phyloP scores from a whole-genome alignment of 2,329 filamentous ascomycete genomes.

The Colletotrichum tanaceti region DNA sequence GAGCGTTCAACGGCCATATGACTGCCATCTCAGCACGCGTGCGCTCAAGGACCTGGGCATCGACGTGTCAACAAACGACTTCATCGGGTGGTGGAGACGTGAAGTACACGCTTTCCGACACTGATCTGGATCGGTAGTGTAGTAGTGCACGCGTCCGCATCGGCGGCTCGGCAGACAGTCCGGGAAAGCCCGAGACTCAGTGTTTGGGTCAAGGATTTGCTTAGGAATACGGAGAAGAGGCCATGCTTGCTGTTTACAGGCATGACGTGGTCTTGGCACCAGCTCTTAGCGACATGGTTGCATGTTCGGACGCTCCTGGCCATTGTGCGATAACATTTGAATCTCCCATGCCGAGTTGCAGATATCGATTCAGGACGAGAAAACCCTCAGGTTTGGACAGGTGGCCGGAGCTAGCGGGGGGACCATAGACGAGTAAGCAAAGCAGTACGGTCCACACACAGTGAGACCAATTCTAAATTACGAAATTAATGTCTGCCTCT shows the following conservation, averaged over 20 bases:
- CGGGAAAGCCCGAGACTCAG: background rate
- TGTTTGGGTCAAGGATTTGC: too few relatives aligned
- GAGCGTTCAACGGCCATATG: constrained; percentile 82
- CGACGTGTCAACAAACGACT: constrained; percentile 78
- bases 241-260: background rate
- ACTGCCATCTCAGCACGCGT: constrained; percentile 86
- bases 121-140: constrained; percentile 47
- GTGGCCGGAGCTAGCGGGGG: background rate
- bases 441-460: constrained; percentile 9
- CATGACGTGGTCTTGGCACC: background rate
- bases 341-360: background rate
- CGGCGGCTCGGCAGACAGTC: background rate
- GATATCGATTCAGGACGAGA: background rate
- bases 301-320: background rate
- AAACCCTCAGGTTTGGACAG: background rate
- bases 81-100: constrained; percentile 83
- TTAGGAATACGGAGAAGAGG: background rate
- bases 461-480: constrained; percentile 22
- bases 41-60: constrained; percentile 79
- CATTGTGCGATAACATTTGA: background rate
- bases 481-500: constrained; percentile 14
- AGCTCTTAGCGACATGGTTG: background rate
- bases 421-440: background rate
- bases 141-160: background rate
- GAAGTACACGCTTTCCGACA: constrained; percentile 70